Conservation (phyloP, 495 filamentous ascomycete genomes). For the Evansstolkia leycettana region DNA sequence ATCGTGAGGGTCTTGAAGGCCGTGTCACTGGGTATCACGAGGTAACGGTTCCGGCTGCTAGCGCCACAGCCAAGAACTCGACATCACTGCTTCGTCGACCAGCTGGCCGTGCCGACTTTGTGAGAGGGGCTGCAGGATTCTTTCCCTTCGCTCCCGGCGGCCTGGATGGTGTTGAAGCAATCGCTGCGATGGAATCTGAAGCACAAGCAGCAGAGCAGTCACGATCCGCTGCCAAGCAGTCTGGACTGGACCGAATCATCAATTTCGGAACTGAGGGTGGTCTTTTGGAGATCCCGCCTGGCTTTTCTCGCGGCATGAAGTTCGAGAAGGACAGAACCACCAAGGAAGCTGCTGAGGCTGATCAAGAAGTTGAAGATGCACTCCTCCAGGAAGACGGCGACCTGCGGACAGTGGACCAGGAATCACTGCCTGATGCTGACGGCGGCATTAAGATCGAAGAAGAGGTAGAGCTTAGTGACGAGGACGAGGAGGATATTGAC, state of each 20-base stretch:
- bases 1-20: slow-evolving; percentile 84
- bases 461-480: slow-evolving; percentile 39
- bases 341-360: slow-evolving; percentile 42
- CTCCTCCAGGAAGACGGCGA: slow-evolving; percentile 53
- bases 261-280: slow-evolving; percentile 66
- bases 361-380: slow-evolving; percentile 60
- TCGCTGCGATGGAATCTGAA: slow-evolving; percentile 63
- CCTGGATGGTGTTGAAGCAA: slow-evolving; percentile 72
- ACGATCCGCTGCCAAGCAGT: slow-evolving; percentile 28
- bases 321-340: slow-evolving; percentile 49
- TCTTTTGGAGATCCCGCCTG: slow-evolving; percentile 71
- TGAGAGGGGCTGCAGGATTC: slow-evolving; percentile 89
- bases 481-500: slow-evolving; percentile 75
- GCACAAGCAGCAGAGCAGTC: slow-evolving; percentile 28
- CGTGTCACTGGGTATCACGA: slow-evolving; percentile 89
- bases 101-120: slow-evolving; percentile 79
- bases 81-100: slow-evolving; percentile 84
- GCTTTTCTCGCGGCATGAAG: slow-evolving; percentile 66
- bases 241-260: slow-evolving; percentile 64
- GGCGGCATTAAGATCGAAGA: slow-evolving; percentile 34
- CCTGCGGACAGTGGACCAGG: slow-evolving; percentile 22
- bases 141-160: slow-evolving; percentile 94
- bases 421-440: slow-evolving; percentile 12
- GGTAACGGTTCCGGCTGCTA: slow-evolving; percentile 81
- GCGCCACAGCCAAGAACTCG: slow-evolving; percentile 90